Conservation (phyloP, 352 stramenopile genomes). For the Peronospora farinosa region DNA sequence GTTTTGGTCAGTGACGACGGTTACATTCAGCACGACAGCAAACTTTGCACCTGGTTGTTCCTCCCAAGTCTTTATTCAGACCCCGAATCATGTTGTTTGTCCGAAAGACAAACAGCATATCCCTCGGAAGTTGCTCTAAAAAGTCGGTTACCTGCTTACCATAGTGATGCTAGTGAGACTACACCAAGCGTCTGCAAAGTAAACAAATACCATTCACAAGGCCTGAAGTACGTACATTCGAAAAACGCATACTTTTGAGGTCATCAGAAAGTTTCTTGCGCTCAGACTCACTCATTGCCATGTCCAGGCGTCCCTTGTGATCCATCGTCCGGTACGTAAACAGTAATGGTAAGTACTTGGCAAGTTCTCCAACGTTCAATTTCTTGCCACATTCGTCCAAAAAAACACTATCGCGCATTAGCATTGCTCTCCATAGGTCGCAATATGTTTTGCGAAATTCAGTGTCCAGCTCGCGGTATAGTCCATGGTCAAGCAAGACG, state of each 20-base stretch:
- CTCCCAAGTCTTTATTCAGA: conserved; percentile 85
- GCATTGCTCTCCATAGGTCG: conserved; percentile 91
- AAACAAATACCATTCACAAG: background rate
- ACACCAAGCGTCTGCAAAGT: background rate
- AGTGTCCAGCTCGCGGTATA: conserved; percentile 92
- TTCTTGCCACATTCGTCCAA: conserved; percentile 52
- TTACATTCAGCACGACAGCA: background rate
- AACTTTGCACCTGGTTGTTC: conserved; percentile 48
- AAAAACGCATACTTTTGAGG: conserved; percentile 59
- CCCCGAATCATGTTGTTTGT: conserved; percentile 88
- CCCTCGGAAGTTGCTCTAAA: conserved; percentile 76
- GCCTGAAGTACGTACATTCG: conserved; percentile 38
- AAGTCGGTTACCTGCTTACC: conserved; percentile 61
- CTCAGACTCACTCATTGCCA: conserved; percentile 65
- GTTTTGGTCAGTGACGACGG: conserved; percentile 3
- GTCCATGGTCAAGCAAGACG: conserved; percentile 95
- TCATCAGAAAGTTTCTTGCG: conserved; percentile 49
- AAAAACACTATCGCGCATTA: conserved; percentile 85
- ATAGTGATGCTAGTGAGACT: conserved; percentile 7
- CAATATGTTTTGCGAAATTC: conserved; percentile 93
- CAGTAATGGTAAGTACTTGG: conserved; percentile 73
- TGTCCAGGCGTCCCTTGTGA: conserved; percentile 52
- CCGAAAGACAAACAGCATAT: conserved; percentile 89
- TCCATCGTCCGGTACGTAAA: conserved; percentile 81
- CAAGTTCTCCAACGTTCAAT: conserved; percentile 51